These are phyloP conservation scores for Phytophthora hibernalis DNA, from an alignment of 352 stramenopile species.

Conservation along the genomic window DNA sequence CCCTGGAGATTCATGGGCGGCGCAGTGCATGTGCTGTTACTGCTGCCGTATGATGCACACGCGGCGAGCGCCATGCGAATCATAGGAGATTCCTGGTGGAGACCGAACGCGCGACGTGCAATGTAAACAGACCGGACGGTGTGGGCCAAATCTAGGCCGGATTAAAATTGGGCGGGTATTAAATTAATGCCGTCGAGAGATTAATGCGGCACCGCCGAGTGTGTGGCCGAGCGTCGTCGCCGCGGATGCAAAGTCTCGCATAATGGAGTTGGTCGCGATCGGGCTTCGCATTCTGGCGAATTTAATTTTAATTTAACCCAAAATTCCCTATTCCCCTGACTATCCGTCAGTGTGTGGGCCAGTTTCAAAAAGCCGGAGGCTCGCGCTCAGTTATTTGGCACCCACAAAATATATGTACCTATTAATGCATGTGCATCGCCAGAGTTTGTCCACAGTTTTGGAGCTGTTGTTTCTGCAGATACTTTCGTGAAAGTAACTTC, in stretches of 20 bases:
- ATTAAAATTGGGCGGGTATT: constrained; percentile 15
- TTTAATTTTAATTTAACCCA: no score
- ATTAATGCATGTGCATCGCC: no score
- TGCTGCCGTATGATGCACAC: not conserved
- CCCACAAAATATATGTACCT: no score
- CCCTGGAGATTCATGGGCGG: constrained; percentile 17
- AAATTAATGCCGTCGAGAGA: constrained; percentile 1
- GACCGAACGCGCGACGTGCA: constrained; percentile 14
- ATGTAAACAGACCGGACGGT: constrained; percentile 22
- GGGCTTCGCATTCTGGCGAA: not conserved
- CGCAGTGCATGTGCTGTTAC: not conserved
- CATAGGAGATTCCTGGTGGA: constrained; percentile 23
- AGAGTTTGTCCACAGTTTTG: not conserved
- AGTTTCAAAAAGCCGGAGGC: constrained; percentile 25
- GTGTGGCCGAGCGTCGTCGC: not conserved
- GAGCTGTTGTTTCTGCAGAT: not conserved
- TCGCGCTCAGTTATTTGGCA: no score
- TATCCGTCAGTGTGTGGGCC: constrained; percentile 1
- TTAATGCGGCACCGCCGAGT: constrained; percentile 23
- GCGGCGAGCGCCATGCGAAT: constrained; percentile 12
- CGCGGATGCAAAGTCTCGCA: not conserved
- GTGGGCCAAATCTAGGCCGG: constrained; percentile 1
- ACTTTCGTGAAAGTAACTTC: not conserved
- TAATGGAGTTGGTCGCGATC: no score
- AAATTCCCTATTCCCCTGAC: constrained; percentile 27